These are phyloP conservation scores for Triticum timopheevii DNA, from an alignment of 176 grass and related monocot species.

Conservation along the genomic window DNA sequence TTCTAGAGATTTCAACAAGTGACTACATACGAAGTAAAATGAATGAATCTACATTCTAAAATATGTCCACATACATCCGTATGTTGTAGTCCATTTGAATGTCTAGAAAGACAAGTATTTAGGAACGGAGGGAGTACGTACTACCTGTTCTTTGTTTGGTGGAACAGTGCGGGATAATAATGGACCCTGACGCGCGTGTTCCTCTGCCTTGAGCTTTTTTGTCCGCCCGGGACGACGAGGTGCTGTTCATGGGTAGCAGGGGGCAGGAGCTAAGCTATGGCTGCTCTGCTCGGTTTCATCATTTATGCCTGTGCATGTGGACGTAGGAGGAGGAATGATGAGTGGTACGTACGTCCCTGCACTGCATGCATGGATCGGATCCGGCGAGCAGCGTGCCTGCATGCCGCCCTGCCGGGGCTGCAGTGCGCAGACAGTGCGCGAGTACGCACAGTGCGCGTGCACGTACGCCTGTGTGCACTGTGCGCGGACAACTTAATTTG, in stretches of 20 bases:
- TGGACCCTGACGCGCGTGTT: not conserved
- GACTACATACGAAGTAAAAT: no score
- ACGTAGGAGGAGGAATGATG: not conserved
- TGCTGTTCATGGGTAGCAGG: not conserved
- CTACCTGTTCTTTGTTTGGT: not conserved
- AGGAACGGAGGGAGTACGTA: no score
- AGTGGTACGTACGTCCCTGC: not conserved
- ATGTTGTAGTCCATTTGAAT: no score
- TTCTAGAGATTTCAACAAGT: no score
- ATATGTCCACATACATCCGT: no score
- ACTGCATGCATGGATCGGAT: not conserved
- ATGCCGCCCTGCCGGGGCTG: not conserved
- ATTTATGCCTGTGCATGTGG: not conserved
- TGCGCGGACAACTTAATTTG: not conserved
- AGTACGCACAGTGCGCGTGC: not conserved
- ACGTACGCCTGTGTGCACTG: not conserved
- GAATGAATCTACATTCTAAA: no score
- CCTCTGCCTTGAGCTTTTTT: not conserved
- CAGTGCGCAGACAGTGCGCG: not conserved
- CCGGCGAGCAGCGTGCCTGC: not conserved
- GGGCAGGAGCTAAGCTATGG: no score
- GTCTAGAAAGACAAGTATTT: no score
- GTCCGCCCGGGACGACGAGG: not conserved
- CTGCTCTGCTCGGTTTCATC: no score
- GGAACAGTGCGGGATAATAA: not conserved